phyloP scores from a whole-genome alignment of 2,329 filamentous ascomycete genomes.

The Daldinia sp. region DNA sequence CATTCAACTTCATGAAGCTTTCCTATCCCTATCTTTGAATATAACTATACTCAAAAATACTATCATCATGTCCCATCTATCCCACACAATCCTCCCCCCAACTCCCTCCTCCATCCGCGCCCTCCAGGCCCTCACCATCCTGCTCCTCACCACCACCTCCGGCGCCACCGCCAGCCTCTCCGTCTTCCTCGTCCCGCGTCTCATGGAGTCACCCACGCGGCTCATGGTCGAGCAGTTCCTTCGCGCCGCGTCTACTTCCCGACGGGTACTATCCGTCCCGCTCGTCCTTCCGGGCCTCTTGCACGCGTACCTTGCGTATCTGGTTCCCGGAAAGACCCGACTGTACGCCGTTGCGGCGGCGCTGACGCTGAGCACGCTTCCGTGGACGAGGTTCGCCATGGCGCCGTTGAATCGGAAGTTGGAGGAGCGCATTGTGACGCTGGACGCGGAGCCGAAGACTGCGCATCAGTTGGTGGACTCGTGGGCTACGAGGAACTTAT shows the following conservation, averaged over 20 bases:
- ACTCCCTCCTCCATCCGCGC: slow-evolving; percentile 53
- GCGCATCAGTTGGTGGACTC: slow-evolving; percentile 31
- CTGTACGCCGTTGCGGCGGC: slow-evolving; percentile 61
- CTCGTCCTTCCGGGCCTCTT: slow-evolving; percentile 56
- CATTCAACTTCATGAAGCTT: neutral
- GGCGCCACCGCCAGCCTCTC: slow-evolving; percentile 58
- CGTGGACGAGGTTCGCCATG: slow-evolving; percentile 65
- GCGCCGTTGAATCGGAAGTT: slow-evolving; percentile 59
- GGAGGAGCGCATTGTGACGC: slow-evolving; percentile 1
- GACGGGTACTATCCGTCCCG: slow-evolving; percentile 54
- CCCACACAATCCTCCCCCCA: slow-evolving; percentile 11
- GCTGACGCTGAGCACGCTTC: slow-evolving; percentile 60
- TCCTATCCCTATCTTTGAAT: no score
- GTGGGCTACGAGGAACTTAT: slow-evolving; percentile 38
- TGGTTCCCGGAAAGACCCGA: slow-evolving; percentile 37
- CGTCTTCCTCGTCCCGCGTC: slow-evolving; percentile 60
- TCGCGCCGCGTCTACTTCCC: slow-evolving; percentile 57
- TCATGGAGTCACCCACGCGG: slow-evolving; percentile 67
- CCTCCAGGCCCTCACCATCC: slow-evolving; percentile 64
- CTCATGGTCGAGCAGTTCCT: slow-evolving; percentile 69
- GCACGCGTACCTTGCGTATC: slow-evolving; percentile 61
- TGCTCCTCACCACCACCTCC: slow-evolving; percentile 60
- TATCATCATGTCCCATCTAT: neutral
- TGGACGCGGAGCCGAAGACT: slow-evolving; percentile 6
- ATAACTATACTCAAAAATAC: no score